Conservation (phyloP, 1,139 yeast species). For the Blastobotrys indianensis region DNA sequence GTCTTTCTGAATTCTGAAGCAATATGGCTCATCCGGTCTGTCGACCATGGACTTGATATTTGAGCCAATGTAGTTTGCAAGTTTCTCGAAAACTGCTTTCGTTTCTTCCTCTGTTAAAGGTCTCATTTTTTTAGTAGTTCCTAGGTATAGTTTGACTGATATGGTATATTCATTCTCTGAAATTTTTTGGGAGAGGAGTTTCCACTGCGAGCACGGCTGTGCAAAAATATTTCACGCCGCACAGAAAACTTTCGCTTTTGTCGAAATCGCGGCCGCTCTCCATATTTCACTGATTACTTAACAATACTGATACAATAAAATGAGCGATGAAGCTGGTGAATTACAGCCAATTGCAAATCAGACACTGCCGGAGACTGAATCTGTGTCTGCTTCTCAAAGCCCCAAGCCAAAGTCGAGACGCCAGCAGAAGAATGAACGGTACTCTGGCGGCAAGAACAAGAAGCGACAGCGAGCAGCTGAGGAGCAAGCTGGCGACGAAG, state of each 20-base stretch:
- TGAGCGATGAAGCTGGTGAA: neutral
- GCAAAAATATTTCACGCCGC: slow-evolving; percentile 3
- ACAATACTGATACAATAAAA: neutral
- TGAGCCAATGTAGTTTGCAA: slow-evolving; percentile 93
- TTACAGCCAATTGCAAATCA: neutral
- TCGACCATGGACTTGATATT: slow-evolving; percentile 85
- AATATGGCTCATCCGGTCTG: slow-evolving; percentile 85
- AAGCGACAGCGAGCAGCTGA: slow-evolving; percentile 6
- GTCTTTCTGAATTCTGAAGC: slow-evolving; percentile 92
- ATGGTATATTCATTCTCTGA: neutral
- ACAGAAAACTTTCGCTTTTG: neutral
- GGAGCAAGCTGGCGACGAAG: neutral
- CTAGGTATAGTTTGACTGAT: no score
- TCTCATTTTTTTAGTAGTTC: slow-evolving; percentile 53
- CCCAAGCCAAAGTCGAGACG: neutral
- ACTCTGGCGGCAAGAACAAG: slow-evolving; percentile 1
- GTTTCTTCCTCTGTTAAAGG: slow-evolving; percentile 96
- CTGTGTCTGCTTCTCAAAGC: neutral
- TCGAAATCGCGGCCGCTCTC: neutral
- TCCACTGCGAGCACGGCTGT: neutral
- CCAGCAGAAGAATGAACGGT: neutral
- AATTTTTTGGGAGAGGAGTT: neutral
- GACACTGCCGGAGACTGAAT: neutral
- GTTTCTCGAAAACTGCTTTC: slow-evolving; percentile 88
- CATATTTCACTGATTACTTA: no score